Base-by-base conservation (phyloP, 495 filamentous ascomycete species). In the Thozetella sp. region DNA sequence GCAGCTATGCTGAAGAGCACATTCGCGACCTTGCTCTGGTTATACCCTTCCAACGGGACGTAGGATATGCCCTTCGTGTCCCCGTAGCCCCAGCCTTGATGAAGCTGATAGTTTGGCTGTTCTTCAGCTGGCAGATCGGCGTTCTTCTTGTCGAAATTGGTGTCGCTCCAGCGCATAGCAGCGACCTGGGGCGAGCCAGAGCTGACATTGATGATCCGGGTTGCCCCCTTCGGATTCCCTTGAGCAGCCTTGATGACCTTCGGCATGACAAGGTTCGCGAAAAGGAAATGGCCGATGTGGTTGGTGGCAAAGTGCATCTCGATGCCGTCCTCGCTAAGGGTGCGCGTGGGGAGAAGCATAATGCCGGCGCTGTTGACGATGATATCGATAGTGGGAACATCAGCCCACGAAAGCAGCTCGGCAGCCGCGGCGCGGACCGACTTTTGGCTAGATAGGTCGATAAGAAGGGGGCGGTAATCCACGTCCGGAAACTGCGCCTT, bases 251-350 rank as follows among this genome's bases (percentile, higher is more conserved):
- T 48, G 43, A 48, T 20, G 11, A 48, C 11, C 43, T 68, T 78
- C 0, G 77, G 73, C 75, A 78, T 77, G 46, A 80, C 52, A 34
- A 84, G 59, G 54, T 76, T 80, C 1, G 81, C 81, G 30, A 88
- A 67, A 9, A 86, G 65, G 43, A 80, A 85, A 60, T 87, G 85
- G 0, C 82, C 83, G 34, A 84, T 67, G 63, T 87, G 82, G 64
- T 86, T 86, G 20, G 77, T 80, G 10, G 76, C 86, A 27, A 88
- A 81, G 56, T 87, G 84, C 48, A 77, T 73, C 62, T 88, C 86
- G 19, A 80, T 57, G 1, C 78, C 75, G 34, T 79, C 73, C 27
- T 59, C 60, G 46, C 58, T 74, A 3, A 48, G 4, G 17, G 56
- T 65, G 43, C 62, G 61, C 48, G 74, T 57, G 13, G 60, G 59